Percentiles rank a stretch among this genome's conserved stretches.
These are phyloP conservation scores for Tolypocladium cylindrosporum DNA, from an alignment of 2,329 filamentous ascomycete genomes.

Conservation along the genomic window DNA sequence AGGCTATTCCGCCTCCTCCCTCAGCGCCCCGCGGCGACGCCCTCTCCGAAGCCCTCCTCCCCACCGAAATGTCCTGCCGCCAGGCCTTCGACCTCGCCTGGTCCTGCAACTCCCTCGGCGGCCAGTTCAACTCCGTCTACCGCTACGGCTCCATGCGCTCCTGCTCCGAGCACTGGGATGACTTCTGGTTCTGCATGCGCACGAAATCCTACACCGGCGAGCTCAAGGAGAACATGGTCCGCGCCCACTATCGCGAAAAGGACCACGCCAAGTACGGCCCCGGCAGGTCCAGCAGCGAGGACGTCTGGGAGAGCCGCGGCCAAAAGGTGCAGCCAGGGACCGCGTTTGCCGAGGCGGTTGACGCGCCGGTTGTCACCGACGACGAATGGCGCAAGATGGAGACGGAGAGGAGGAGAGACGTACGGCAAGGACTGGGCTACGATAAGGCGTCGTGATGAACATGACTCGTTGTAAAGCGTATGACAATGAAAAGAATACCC, in stretches of 20 bases:
- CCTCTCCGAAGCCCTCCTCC: conserved; percentile 61
- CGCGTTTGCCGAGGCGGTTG: conserved; percentile 33
- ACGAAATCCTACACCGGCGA: conserved; percentile 52
- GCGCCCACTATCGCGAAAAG: conserved; percentile 58
- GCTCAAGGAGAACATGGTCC: conserved; percentile 51
- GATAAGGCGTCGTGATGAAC: conserved; percentile 8
- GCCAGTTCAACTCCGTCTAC: conserved; percentile 88
- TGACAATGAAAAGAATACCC: too few species aligned
- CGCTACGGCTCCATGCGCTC: conserved; percentile 67
- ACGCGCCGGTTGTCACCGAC: conserved; percentile 26
- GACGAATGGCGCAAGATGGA: conserved; percentile 31
- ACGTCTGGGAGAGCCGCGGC: conserved; percentile 74
- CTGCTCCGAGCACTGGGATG: conserved; percentile 79
- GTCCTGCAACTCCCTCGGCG: conserved; percentile 85
- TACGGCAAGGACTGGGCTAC: conserved; percentile 22
- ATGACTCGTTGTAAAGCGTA: neutral
- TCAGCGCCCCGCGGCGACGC: conserved; percentile 24
- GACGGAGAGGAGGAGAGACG: conserved; percentile 20
- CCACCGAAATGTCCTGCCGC: conserved; percentile 78
- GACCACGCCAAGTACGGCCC: conserved; percentile 53
- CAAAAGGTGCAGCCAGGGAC: conserved; percentile 43
- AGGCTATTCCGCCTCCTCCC: conserved; percentile 8
- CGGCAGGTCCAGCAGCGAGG: conserved; percentile 66
- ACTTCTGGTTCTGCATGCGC: conserved; percentile 98
- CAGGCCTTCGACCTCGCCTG: conserved; percentile 87